Evolutionary conservation across 169 alveolate species (phyloP).

Genomic region (Plasmodium yoelii): DNA sequence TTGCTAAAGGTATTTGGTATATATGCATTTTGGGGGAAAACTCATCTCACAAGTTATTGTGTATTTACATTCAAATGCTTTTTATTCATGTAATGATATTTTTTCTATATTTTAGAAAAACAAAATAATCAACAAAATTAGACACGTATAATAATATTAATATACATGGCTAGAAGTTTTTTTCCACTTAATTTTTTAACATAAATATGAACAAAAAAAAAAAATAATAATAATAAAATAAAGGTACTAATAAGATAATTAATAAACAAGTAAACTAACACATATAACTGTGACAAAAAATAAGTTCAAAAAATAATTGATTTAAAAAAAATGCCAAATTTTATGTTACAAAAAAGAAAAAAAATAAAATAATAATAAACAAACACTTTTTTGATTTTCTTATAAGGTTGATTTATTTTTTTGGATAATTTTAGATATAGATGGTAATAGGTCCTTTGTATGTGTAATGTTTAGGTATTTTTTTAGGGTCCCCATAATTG

Average conservation of each 20-base stretch:
- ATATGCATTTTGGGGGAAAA: no score
- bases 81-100: no score
- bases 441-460: conserved; percentile 72
- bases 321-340: no score
- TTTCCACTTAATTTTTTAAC: neutral
- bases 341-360: no score
- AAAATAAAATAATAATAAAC: no score
- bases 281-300: conserved; percentile 1
- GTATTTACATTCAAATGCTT: no score
- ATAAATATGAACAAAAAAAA: neutral
- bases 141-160: conserved; percentile 7
- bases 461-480: conserved; percentile 60
- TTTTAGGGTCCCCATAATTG: conserved; percentile 64
- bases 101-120: neutral
- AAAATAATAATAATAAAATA: conserved; percentile 8
- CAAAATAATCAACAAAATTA: conserved; percentile 10
- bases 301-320: neutral
- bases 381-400: no score
- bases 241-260: no score
- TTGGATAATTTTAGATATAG: conserved; percentile 72
- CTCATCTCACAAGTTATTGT: no score
- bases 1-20: no score
- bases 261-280: neutral
- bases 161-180: neutral
- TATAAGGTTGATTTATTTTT: conserved; percentile 13